phyloP scores from a whole-genome alignment of 257 asterid genomes.

The Leptodermis oblonga region DNA sequence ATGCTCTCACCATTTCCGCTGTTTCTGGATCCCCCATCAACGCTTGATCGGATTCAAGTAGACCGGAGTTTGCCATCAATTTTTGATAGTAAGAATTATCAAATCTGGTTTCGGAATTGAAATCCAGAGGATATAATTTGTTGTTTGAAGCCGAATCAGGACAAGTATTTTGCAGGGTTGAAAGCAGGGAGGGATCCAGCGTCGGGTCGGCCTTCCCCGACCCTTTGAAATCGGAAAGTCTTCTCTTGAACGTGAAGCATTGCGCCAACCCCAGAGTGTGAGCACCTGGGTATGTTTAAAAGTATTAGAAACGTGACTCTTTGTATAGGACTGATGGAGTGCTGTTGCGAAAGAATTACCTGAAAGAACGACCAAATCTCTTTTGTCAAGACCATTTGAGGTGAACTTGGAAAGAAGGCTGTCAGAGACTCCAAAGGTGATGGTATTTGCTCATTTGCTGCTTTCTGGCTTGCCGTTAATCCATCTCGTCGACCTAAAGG shows the following conservation, averaged over 20 bases:
- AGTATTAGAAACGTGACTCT: too few species aligned
- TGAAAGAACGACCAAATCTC: slow-evolving; percentile 69
- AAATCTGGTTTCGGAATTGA: slow-evolving; percentile 28
- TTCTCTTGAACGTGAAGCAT: slow-evolving; percentile 64
- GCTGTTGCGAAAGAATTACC: slow-evolving; percentile 40
- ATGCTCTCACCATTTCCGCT: slow-evolving; percentile 47
- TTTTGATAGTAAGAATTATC: slow-evolving; percentile 56
- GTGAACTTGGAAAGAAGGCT: slow-evolving; percentile 41
- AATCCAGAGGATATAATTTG: slow-evolving; percentile 45
- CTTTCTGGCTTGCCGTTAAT: slow-evolving; percentile 43
- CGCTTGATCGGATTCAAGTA: slow-evolving; percentile 78
- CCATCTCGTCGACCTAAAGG: slow-evolving; percentile 42
- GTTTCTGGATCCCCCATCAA: slow-evolving; percentile 41
- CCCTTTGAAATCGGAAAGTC: slow-evolving; percentile 56
- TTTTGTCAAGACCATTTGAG: slow-evolving; percentile 59
- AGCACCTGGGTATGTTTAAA: slow-evolving; percentile 47
- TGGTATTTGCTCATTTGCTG: slow-evolving; percentile 68
- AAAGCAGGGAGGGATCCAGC: slow-evolving; percentile 39
- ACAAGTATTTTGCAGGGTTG: slow-evolving; percentile 38
- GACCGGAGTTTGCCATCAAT: slow-evolving; percentile 43
- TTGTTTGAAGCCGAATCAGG: slow-evolving; percentile 50
- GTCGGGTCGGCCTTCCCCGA: slow-evolving; percentile 64
- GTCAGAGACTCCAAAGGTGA: slow-evolving; percentile 65
- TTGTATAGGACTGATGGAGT: too few species aligned
- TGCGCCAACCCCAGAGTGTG: slow-evolving; percentile 80